Conservation (phyloP, 495 filamentous ascomycete genomes). For the Aspergillus mulundensis region DNA sequence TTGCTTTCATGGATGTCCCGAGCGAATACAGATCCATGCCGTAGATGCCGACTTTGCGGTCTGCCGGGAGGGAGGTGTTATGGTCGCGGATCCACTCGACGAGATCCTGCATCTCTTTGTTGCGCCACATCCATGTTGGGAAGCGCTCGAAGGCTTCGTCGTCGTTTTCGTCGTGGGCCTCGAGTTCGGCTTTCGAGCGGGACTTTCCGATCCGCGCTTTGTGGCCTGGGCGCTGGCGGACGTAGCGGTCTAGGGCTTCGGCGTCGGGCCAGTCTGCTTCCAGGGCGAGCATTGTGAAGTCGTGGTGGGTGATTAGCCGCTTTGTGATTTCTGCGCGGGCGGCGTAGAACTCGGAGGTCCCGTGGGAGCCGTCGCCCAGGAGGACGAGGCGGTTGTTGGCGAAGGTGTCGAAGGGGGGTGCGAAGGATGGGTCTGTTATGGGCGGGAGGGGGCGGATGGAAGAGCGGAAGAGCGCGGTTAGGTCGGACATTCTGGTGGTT, state of each 20-base stretch:
- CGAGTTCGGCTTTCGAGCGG: not conserved
- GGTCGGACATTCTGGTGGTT: conserved; percentile 18
- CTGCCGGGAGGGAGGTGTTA: conserved; percentile 32
- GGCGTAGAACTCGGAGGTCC: conserved; percentile 57
- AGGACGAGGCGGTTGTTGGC: conserved; percentile 44
- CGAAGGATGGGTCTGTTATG: conserved; percentile 36
- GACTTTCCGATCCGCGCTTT: conserved; percentile 27
- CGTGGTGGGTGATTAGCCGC: conserved; percentile 48
- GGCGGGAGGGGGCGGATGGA: conserved; percentile 38
- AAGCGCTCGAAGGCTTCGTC: conserved; percentile 50
- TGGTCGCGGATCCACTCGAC: conserved; percentile 54
- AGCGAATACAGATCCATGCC: conserved; percentile 56
- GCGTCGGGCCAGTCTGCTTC: conserved; percentile 61
- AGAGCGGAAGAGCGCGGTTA: conserved; percentile 34
- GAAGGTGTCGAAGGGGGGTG: conserved; percentile 41
- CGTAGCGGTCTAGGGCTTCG: conserved; percentile 54
- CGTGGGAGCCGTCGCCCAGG: conserved; percentile 55
- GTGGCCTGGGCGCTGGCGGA: conserved; percentile 42
- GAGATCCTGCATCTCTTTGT: conserved; percentile 50
- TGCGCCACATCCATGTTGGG: conserved; percentile 63
- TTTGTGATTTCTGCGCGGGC: conserved; percentile 55
- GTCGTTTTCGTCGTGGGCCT: conserved; percentile 2
- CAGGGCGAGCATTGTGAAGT: conserved; percentile 52
- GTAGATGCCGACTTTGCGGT: conserved; percentile 47
- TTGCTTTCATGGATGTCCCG: conserved; percentile 47